phyloP scores from a whole-genome alignment of 306 rosid species.

The Acacia confusa region DNA sequence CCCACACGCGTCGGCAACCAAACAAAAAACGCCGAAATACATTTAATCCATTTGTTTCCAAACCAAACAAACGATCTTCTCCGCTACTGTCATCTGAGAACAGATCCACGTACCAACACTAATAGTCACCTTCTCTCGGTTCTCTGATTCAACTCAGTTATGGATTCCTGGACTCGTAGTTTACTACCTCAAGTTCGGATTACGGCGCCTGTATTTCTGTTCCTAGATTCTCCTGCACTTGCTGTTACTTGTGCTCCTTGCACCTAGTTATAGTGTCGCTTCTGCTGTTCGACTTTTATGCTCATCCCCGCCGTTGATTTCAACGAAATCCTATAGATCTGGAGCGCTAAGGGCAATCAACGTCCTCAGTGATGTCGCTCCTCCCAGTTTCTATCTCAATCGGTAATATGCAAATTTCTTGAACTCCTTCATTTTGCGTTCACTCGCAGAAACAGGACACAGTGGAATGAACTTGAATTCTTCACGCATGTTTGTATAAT shows the following conservation, averaged over 20 bases:
- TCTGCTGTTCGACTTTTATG: slow-evolving; percentile 23
- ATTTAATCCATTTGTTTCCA: background rate
- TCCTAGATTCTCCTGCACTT: slow-evolving; percentile 42
- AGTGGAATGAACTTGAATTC: slow-evolving; percentile 10
- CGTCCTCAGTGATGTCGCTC: slow-evolving; percentile 61
- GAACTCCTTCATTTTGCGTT: background rate
- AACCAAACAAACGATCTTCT: slow-evolving; percentile 23
- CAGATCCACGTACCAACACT: slow-evolving; percentile 33
- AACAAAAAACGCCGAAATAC: background rate
- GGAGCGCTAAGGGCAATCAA: slow-evolving; percentile 38
- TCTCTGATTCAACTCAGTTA: slow-evolving; percentile 44
- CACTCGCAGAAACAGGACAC: slow-evolving; percentile 25
- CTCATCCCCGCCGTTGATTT: slow-evolving; percentile 50
- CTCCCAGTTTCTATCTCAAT: slow-evolving; percentile 36
- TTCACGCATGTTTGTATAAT: background rate
- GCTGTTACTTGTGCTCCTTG: slow-evolving; percentile 21
- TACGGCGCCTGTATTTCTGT: slow-evolving; percentile 4
- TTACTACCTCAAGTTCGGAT: slow-evolving; percentile 29
- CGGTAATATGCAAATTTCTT: slow-evolving; percentile 33
- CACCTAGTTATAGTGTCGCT: slow-evolving; percentile 35
- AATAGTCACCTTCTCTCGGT: background rate
- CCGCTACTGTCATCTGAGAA: slow-evolving; percentile 6
- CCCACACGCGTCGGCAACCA: slow-evolving; percentile 36
- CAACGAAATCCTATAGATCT: slow-evolving; percentile 54
- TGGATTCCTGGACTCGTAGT: slow-evolving; percentile 44